Evolutionary conservation across 352 stramenopile species (phyloP).

Genomic region (Phytopythium chamaehyphon): DNA sequence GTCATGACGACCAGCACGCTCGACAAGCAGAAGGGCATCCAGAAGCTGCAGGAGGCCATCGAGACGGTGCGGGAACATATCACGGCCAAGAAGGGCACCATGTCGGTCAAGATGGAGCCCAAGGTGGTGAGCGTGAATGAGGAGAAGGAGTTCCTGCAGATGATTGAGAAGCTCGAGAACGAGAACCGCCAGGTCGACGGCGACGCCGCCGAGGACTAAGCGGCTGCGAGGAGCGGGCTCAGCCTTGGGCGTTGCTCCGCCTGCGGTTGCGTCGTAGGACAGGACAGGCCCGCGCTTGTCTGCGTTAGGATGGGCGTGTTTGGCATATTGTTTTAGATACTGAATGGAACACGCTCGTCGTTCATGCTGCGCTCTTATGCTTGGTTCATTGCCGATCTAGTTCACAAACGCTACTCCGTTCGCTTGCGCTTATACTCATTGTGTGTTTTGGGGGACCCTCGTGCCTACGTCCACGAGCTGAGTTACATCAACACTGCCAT

Average conservation of each 20-base stretch:
- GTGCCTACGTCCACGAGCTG: conserved; percentile 21
- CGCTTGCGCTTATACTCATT: conserved; percentile 71
- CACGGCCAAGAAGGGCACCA: conserved; percentile 92
- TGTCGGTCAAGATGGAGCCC: conserved; percentile 98
- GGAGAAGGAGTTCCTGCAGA: conserved; percentile 98
- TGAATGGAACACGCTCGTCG: conserved; percentile 16
- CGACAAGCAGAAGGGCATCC: conserved; percentile 97
- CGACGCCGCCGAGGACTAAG: conserved; percentile 94
- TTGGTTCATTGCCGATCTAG: too few relatives aligned
- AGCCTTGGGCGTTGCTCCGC: too few relatives aligned
- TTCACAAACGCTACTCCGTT: conserved; percentile 13
- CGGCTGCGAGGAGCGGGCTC: neutral
- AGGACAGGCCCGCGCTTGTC: neutral
- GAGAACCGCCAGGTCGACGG: conserved; percentile 99
- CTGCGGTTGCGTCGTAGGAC: too few relatives aligned
- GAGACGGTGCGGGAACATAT: conserved; percentile 94
- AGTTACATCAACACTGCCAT: neutral
- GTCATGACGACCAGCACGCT: conserved; percentile 98
- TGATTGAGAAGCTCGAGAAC: conserved; percentile 98
- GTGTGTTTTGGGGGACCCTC: conserved; percentile 72
- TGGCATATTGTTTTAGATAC: conserved; percentile 8
- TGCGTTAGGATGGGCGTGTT: conserved; percentile 5
- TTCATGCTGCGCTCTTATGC: conserved; percentile 10
- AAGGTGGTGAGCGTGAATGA: conserved; percentile 99
- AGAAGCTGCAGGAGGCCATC: conserved; percentile 95